Conservation (phyloP, 345 rosid species). For the Atalantia buxifolia region DNA sequence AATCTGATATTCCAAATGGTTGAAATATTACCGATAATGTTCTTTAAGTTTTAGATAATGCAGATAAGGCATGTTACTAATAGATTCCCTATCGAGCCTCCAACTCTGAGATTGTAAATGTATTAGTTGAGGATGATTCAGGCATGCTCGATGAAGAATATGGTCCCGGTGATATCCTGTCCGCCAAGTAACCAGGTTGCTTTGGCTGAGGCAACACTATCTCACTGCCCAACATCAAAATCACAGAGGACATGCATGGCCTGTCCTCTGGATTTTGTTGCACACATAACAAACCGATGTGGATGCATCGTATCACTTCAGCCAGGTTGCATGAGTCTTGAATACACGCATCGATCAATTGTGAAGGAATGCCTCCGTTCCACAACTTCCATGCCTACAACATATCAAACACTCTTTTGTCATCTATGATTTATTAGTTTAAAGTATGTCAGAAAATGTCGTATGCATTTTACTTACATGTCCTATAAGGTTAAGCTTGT, state of each 20-base stretch:
- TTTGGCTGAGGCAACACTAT: slow-evolving; percentile 26
- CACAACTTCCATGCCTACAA: slow-evolving; percentile 42
- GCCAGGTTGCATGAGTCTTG: neutral
- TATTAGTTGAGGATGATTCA: slow-evolving; percentile 16
- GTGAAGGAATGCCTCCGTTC: slow-evolving; percentile 29
- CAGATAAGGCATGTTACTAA: no score
- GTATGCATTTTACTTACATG: slow-evolving; percentile 20
- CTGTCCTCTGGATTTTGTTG: slow-evolving; percentile 40
- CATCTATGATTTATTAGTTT: neutral
- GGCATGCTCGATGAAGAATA: slow-evolving; percentile 27
- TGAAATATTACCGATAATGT: no score
- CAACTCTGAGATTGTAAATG: slow-evolving; percentile 27
- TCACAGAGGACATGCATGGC: slow-evolving; percentile 39
- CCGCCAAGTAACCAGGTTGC: slow-evolving; percentile 39
- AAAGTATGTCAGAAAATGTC: neutral
- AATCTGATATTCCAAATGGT: no score
- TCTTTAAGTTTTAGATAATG: no score
- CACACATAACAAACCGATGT: slow-evolving; percentile 41
- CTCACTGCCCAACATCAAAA: slow-evolving; percentile 35
- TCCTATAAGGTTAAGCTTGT: slow-evolving; percentile 23
- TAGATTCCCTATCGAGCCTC: slow-evolving; percentile 5
- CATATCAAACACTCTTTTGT: neutral
- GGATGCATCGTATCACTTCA: slow-evolving; percentile 35
- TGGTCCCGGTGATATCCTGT: slow-evolving; percentile 11
- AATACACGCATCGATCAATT: slow-evolving; percentile 14